Percentiles rank a stretch among this genome's conserved stretches.
These are phyloP conservation scores for Gliomastix tumulicola DNA, from an alignment of 2,329 filamentous ascomycete genomes.

Conservation along the genomic window DNA sequence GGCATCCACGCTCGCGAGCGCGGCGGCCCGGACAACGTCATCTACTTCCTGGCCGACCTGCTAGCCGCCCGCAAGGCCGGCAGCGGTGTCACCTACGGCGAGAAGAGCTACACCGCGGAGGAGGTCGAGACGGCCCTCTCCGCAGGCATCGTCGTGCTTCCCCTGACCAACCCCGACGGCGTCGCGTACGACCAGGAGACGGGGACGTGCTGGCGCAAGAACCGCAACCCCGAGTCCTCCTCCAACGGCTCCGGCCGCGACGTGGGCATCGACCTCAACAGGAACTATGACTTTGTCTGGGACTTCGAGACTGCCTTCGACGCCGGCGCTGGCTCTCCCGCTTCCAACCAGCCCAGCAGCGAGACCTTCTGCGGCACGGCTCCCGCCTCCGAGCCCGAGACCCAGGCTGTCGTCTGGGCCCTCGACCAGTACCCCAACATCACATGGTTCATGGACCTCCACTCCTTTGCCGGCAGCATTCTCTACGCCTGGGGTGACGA, in stretches of 20 bases:
- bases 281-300: conserved; percentile 53
- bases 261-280: conserved; percentile 46
- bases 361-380: conserved; percentile 39
- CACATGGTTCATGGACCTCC: conserved; percentile 47
- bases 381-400: conserved; percentile 44
- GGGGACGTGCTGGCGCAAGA: conserved; percentile 42
- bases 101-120: conserved; percentile 37
- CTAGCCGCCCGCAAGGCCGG: conserved; percentile 40
- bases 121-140: conserved; percentile 40
- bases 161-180: conserved; percentile 40
- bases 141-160: conserved; percentile 41
- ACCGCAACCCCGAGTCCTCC: conserved; percentile 32
- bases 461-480: conserved; percentile 40
- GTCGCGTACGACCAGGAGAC: conserved; percentile 36
- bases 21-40: conserved; percentile 42
- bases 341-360: conserved; percentile 22
- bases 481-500: conserved; percentile 49
- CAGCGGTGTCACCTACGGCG: conserved; percentile 39
- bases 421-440: conserved; percentile 40
- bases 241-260: conserved; percentile 15
- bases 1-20: conserved; percentile 47
- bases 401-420: conserved; percentile 41
- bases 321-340: conserved; percentile 27
- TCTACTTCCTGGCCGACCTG: conserved; percentile 48
- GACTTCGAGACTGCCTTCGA: conserved; percentile 38